Percentiles rank a stretch among this genome's conserved stretches.
Conservation (phyloP, 306 rosid genomes). For the Ormosia emarginata region DNA sequence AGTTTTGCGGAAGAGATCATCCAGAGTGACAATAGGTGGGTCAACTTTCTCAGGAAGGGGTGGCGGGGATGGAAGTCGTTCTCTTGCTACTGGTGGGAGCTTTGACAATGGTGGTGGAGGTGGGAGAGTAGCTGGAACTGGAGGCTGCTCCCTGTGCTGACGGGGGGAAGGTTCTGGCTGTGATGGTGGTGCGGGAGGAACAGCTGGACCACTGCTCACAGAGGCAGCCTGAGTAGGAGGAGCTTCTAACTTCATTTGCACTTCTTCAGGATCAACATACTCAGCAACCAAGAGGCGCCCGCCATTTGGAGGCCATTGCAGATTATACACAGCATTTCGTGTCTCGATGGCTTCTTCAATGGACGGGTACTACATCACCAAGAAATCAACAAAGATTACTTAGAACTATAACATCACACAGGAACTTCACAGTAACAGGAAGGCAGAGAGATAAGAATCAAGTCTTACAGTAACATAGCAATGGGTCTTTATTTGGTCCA, state of each 20-base stretch:
- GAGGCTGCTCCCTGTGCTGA: constrained; percentile 37
- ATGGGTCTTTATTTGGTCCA: constrained; percentile 99
- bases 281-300: constrained; percentile 85
- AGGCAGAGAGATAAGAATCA: not conserved
- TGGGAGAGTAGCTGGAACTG: constrained; percentile 37
- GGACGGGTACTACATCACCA: constrained; percentile 67
- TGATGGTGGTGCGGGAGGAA: constrained; percentile 41
- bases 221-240: constrained; percentile 61
- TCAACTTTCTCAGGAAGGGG: constrained; percentile 64
- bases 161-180: constrained; percentile 46
- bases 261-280: constrained; percentile 87
- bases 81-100: constrained; percentile 53
- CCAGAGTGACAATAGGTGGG: constrained; percentile 81
- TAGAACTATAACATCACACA: not conserved
- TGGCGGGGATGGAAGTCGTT: constrained; percentile 88
- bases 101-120: constrained; percentile 54
- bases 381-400: not conserved
- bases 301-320: constrained; percentile 98
- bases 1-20: constrained; percentile 92
- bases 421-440: not conserved
- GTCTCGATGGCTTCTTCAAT: constrained; percentile 84
- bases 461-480: constrained; percentile 91
- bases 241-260: constrained; percentile 58
- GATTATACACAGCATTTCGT: constrained; percentile 81
- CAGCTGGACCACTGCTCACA: constrained; percentile 39